Evolutionary conservation across 176 grass and related monocot genomes (phyloP).

Genomic region (Carex myosuroides): DNA sequence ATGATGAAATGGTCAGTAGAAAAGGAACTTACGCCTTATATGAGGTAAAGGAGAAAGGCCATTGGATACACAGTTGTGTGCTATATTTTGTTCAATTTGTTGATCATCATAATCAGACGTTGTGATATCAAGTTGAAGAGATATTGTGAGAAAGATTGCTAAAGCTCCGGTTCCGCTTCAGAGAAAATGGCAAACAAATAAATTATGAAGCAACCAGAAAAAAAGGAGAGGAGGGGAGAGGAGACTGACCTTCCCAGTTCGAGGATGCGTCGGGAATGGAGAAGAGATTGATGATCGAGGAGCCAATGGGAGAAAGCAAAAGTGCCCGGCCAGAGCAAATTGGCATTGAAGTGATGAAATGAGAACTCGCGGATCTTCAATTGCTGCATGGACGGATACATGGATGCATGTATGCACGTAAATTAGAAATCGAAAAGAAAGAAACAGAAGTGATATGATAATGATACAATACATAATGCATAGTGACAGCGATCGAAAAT

Average conservation of each 20-base stretch:
- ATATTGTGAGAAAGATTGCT: slow-evolving; percentile 57
- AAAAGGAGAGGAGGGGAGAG: not conserved
- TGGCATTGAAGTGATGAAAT: slow-evolving; percentile 79
- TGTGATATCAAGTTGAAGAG: slow-evolving; percentile 66
- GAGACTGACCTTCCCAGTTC: slow-evolving; percentile 77
- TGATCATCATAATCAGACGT: slow-evolving; percentile 82
- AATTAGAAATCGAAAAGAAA: not conserved
- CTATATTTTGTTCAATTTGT: slow-evolving; percentile 90
- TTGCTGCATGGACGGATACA: slow-evolving; percentile 35
- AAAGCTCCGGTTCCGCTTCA: slow-evolving; percentile 83
- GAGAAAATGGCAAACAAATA: slow-evolving; percentile 1
- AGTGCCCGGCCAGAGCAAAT: slow-evolving; percentile 85
- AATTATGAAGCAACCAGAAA: not conserved
- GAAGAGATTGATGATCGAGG: slow-evolving; percentile 45
- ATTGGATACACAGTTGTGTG: slow-evolving; percentile 65
- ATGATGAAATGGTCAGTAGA: not conserved
- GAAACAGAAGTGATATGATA: not conserved
- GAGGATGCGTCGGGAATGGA: slow-evolving; percentile 41
- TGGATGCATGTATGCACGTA: not conserved
- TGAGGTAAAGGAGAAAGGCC: slow-evolving; percentile 54
- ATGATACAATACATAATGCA: not conserved
- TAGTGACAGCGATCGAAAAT: not conserved
- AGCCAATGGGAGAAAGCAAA: slow-evolving; percentile 77
- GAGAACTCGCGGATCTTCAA: slow-evolving; percentile 72
- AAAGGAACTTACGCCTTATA: slow-evolving; percentile 49